Evolutionary conservation across 2,329 filamentous ascomycete genomes (phyloP).

Genomic region (Gyromitra esculenta): DNA sequence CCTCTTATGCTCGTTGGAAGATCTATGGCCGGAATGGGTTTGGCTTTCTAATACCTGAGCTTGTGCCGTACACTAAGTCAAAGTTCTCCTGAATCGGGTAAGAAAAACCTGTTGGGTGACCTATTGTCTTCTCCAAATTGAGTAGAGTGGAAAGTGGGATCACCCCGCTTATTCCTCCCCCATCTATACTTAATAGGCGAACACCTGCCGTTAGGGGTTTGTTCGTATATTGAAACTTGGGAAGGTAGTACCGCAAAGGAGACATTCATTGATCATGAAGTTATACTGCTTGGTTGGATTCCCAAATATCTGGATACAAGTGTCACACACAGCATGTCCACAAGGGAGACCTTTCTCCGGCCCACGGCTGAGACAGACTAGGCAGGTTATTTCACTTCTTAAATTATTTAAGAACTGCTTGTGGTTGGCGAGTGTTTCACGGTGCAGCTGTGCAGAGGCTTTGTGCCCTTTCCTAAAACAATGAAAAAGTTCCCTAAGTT

Average conservation of each 20-base stretch:
- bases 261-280: constrained; percentile 5
- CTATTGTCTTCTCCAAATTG: constrained; percentile 21
- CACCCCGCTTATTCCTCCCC: constrained; percentile 32
- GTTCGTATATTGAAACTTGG: neutral
- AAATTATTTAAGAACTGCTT: constrained; percentile 2
- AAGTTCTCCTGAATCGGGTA: constrained; percentile 28
- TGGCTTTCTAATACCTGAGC: constrained; percentile 3
- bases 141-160: constrained; percentile 24
- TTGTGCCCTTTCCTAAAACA: neutral
- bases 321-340: constrained; percentile 35
- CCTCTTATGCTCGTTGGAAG: neutral
- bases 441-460: constrained; percentile 8
- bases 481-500: neutral
- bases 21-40: no score
- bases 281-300: neutral
- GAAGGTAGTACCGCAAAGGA: constrained; percentile 19
- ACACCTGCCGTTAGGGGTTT: constrained; percentile 46
- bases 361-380: constrained; percentile 21
- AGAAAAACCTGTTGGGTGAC: neutral
- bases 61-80: constrained; percentile 31
- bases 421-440: constrained; percentile 4
- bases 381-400: constrained; percentile 20
- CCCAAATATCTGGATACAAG: constrained; percentile 31
- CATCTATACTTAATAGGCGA: constrained; percentile 35
- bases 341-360: constrained; percentile 37